These are phyloP conservation scores for Marvania coccoides DNA, from an alignment of 139 green algal species.

Conservation along the genomic window DNA sequence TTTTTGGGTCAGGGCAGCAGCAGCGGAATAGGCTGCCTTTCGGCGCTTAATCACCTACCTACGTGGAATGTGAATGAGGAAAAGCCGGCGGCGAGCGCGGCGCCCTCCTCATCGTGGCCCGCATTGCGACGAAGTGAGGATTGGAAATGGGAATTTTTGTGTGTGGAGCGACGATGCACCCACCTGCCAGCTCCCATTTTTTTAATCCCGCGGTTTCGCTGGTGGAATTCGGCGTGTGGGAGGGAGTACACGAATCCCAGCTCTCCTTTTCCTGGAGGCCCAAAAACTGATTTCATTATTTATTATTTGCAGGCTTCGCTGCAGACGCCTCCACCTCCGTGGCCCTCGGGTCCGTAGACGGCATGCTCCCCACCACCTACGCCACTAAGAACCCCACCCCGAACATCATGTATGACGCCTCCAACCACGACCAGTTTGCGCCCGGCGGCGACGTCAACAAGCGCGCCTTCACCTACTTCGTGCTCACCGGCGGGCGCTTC, in stretches of 20 bases:
- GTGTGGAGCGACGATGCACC: too few relatives aligned
- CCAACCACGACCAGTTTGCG: constrained; percentile 72
- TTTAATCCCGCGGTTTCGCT: too few relatives aligned
- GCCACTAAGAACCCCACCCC: constrained; percentile 66
- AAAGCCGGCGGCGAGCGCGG: constrained; percentile 5
- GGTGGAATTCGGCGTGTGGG: too few relatives aligned
- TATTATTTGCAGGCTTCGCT: constrained; percentile 20
- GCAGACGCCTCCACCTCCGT: constrained; percentile 7
- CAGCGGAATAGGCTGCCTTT: background rate
- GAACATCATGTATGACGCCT: constrained; percentile 76
- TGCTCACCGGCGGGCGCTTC: constrained; percentile 94
- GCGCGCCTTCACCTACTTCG: constrained; percentile 94
- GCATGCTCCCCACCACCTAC: constrained; percentile 38
- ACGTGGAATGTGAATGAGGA: background rate
- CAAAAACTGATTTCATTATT: background rate
- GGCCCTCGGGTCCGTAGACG: constrained; percentile 7
- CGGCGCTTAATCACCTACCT: constrained; percentile 7
- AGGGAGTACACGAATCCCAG: too few relatives aligned
- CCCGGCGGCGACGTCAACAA: constrained; percentile 79
- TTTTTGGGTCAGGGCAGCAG: background rate
- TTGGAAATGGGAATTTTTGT: too few relatives aligned
- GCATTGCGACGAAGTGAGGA: constrained; percentile 5
- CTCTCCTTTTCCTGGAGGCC: too few relatives aligned
- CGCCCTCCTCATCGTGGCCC: background rate
- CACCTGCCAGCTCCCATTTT: too few relatives aligned